Conservation (phyloP, 805 yeast genomes). For the Metschnikowia reukaufii region DNA sequence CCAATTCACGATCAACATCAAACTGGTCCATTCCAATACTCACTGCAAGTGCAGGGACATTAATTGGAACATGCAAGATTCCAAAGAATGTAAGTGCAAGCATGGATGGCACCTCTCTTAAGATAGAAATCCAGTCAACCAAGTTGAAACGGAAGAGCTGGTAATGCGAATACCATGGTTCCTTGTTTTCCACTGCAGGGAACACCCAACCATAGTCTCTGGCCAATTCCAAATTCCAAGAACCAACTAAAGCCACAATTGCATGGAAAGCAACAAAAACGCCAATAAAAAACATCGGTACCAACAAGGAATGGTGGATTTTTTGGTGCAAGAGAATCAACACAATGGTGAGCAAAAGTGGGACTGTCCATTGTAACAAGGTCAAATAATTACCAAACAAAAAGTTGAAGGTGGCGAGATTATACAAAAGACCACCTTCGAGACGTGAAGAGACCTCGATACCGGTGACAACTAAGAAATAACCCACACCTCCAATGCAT, state of each 20-base stretch:
- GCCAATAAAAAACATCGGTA: conserved; percentile 76
- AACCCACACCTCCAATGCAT: conserved; percentile 98
- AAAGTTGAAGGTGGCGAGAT: conserved; percentile 51
- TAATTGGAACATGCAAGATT: conserved; percentile 92
- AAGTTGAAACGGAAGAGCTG: conserved; percentile 61
- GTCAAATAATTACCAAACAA: conserved; percentile 43
- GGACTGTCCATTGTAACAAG: conserved; percentile 61
- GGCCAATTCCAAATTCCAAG: conserved; percentile 58
- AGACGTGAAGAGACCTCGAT: conserved; percentile 85
- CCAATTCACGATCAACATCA: conserved; percentile 88
- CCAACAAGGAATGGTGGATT: conserved; percentile 62
- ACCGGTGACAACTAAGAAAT: conserved; percentile 86
- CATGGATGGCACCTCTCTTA: conserved; percentile 84
- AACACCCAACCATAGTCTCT: conserved; percentile 86
- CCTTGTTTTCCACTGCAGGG: conserved; percentile 56
- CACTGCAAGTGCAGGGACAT: conserved; percentile 95
- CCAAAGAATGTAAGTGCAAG: conserved; percentile 95
- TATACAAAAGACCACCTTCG: conserved; percentile 70
- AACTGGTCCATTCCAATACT: conserved; percentile 81
- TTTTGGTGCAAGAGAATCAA: conserved; percentile 60
- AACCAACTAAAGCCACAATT: conserved; percentile 63
- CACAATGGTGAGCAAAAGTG: conserved; percentile 60
- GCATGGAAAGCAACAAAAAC: conserved; percentile 72
- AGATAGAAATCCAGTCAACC: conserved; percentile 74
- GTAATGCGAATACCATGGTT: conserved; percentile 93